phyloP scores from a whole-genome alignment of 176 grass and related monocot species.

The Ensete ventricosum region DNA sequence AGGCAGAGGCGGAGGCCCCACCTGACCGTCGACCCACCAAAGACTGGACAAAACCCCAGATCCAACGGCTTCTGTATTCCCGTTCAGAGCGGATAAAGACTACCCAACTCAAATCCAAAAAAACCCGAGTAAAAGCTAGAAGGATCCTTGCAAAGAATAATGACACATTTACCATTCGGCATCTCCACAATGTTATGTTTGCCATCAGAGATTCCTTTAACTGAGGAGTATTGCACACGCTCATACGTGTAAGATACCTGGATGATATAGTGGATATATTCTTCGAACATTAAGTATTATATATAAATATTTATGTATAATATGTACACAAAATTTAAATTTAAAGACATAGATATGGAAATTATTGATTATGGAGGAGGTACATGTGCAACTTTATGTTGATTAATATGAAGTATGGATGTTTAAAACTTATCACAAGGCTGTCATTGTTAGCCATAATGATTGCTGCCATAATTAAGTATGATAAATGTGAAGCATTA shows the following conservation, averaged over 20 bases:
- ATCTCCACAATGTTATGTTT: neutral
- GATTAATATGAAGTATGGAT: too few species aligned
- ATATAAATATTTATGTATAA: too few species aligned
- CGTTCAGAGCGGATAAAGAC: neutral
- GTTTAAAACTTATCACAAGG: too few species aligned
- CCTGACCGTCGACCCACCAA: conserved; percentile 1
- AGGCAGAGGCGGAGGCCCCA: neutral
- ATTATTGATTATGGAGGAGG: too few species aligned
- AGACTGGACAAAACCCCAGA: neutral
- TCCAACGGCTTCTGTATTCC: neutral
- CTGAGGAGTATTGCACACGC: too few species aligned
- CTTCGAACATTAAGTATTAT: too few species aligned
- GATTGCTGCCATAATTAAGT: neutral
- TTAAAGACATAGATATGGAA: neutral
- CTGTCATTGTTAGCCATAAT: too few species aligned
- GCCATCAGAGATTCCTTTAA: too few species aligned
- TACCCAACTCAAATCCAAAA: neutral
- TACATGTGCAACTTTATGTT: too few species aligned
- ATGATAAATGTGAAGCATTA: neutral
- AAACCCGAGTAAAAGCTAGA: neutral
- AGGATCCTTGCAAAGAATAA: neutral
- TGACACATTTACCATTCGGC: neutral
- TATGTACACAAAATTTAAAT: neutral
- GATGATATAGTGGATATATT: too few species aligned
- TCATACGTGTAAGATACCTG: too few species aligned